These are phyloP conservation scores for Tolypocladium nubicola DNA, from an alignment of 2,329 filamentous ascomycete genomes.

Conservation along the genomic window DNA sequence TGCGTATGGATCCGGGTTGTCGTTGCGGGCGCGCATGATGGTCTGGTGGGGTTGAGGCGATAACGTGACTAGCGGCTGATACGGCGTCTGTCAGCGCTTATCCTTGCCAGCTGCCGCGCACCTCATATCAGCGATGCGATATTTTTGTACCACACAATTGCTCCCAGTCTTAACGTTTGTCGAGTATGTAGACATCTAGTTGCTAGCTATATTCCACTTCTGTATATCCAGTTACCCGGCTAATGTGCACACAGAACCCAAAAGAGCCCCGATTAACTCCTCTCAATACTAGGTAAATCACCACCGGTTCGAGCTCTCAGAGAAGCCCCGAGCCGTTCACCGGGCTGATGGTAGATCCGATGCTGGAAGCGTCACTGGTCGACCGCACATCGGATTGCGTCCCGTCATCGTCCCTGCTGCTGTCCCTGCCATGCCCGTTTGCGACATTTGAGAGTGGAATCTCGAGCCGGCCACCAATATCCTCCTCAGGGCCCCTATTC, in stretches of 20 bases:
- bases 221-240: background rate
- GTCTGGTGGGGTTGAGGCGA: conserved; percentile 1
- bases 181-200: background rate
- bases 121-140: background rate
- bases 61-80: conserved; percentile 5
- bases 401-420: conserved; percentile 21
- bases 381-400: conserved; percentile 26
- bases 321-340: conserved; percentile 4
- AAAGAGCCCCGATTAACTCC: background rate
- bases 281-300: background rate
- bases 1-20: background rate
- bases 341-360: conserved; percentile 22
- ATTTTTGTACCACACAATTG: too few species aligned
- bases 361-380: conserved; percentile 24
- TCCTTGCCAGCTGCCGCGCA: background rate
- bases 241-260: background rate
- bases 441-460: conserved; percentile 17
- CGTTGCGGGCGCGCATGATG: background rate
- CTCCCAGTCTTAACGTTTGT: background rate
- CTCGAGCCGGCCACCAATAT: conserved; percentile 17
- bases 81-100: background rate
- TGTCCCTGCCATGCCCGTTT: conserved; percentile 19
- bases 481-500: conserved; percentile 20
- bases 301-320: background rate
- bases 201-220: background rate